Conservation (phyloP, 176 grass and related monocot species). For the Ensete ventricosum region DNA sequence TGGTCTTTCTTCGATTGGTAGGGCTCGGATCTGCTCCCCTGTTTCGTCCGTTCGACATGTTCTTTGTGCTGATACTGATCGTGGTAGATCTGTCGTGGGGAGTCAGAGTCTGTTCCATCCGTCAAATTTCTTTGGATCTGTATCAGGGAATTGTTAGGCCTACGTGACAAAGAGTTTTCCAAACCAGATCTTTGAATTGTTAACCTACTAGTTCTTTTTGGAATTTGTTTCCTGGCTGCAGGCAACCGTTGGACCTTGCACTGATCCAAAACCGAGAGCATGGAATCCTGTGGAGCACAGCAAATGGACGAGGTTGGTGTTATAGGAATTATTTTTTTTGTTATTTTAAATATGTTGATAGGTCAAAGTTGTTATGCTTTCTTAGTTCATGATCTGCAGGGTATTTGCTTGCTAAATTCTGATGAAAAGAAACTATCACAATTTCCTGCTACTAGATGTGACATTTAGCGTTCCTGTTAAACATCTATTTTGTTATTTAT, state of each 20-base stretch:
- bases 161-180: neutral
- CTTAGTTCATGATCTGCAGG: neutral
- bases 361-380: neutral
- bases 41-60: slow-evolving; percentile 1
- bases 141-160: neutral
- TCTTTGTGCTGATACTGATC: neutral
- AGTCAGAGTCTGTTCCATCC: neutral
- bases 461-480: no score
- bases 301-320: slow-evolving; percentile 84
- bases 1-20: neutral
- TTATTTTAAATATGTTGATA: neutral
- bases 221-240: slow-evolving; percentile 22
- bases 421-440: neutral
- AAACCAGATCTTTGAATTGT: no score
- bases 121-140: neutral
- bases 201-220: neutral
- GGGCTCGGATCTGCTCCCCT: neutral
- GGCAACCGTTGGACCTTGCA: slow-evolving; percentile 81
- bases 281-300: slow-evolving; percentile 91
- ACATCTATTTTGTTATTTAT: no score
- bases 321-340: neutral
- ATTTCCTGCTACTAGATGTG: no score
- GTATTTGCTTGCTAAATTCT: neutral
- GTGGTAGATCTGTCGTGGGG: neutral
- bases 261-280: slow-evolving; percentile 65